phyloP scores from a whole-genome alignment of 352 stramenopile species.

The Pythium utonaiense region DNA sequence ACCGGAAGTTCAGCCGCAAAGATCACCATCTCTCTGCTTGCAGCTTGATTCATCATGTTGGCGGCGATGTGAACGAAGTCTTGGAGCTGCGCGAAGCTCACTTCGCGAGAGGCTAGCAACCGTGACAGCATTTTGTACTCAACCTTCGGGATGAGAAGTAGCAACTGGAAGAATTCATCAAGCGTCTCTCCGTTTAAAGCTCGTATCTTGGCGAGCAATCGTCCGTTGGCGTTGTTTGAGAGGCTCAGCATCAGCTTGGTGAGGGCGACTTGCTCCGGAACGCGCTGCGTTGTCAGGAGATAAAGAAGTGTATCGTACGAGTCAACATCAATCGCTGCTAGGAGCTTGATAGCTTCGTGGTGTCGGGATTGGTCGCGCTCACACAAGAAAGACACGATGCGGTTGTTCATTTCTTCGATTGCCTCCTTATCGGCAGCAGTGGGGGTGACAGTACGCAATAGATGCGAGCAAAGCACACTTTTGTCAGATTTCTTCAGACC shows the following conservation, averaged over 20 bases:
- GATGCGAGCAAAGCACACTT: constrained; percentile 23
- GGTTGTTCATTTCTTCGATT: constrained; percentile 16
- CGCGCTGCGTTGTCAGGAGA: constrained; percentile 49
- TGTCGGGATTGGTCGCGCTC: constrained; percentile 29
- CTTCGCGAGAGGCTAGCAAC: constrained; percentile 44
- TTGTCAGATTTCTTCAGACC: constrained; percentile 41
- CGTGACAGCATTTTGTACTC: constrained; percentile 57
- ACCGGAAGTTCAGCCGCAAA: constrained; percentile 48
- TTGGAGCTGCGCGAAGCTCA: constrained; percentile 36
- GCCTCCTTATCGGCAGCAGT: not conserved
- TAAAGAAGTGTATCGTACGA: constrained; percentile 39
- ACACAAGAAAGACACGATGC: constrained; percentile 45
- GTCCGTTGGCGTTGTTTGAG: constrained; percentile 37
- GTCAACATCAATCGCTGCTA: constrained; percentile 30
- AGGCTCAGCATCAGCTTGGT: constrained; percentile 65
- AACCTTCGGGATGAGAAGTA: constrained; percentile 57
- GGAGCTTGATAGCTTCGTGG: constrained; percentile 50
- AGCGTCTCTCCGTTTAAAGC: constrained; percentile 34
- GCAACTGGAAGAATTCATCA: constrained; percentile 62
- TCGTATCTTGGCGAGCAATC: constrained; percentile 41
- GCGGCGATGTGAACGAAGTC: constrained; percentile 46
- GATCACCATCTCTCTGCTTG: constrained; percentile 56
- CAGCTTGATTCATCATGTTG: constrained; percentile 72
- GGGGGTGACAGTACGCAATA: not conserved
- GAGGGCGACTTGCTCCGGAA: constrained; percentile 51